Percentiles rank a stretch among this genome's conserved stretches.
Conservation (phyloP, 495 filamentous ascomycete species). For the Tuber borchii region DNA sequence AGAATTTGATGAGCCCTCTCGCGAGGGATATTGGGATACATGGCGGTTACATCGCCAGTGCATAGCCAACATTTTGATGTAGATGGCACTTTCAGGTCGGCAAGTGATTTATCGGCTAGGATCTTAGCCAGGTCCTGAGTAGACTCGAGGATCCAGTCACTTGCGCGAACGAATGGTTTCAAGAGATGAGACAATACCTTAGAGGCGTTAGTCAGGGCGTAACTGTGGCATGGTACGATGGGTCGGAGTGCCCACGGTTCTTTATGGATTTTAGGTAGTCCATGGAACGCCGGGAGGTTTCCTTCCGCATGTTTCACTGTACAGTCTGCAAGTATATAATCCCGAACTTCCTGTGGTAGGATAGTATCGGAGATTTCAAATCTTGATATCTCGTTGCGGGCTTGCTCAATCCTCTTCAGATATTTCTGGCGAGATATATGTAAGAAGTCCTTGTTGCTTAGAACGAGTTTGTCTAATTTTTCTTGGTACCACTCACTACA, state of each 20-base stretch:
- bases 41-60: slow-evolving; percentile 8
- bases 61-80: neutral
- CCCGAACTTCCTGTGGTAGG: neutral
- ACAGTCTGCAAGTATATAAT: neutral
- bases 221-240: neutral
- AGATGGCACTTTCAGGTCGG: neutral
- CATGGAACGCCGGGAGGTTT: slow-evolving; percentile 2
- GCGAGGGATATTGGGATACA: slow-evolving; percentile 4
- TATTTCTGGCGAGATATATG: no score
- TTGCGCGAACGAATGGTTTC: no score
- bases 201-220: neutral
- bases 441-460: no score
- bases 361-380: no score
- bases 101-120: no score
- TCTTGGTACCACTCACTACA: no score
- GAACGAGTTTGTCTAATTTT: no score
- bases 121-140: no score
- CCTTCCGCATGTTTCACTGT: rapidly evolving
- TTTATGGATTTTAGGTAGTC: slow-evolving; percentile 10
- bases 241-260: neutral
- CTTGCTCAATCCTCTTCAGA: no score
- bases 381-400: no score
- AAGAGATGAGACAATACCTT: no score
- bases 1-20: neutral
- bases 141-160: no score